A percentile compares a stretch with the other conserved stretches of the same genome.
These are phyloP conservation scores for Rhodotorula sp. DNA, from an alignment of 1,284 basidiomycete genomes.

Conservation along the genomic window DNA sequence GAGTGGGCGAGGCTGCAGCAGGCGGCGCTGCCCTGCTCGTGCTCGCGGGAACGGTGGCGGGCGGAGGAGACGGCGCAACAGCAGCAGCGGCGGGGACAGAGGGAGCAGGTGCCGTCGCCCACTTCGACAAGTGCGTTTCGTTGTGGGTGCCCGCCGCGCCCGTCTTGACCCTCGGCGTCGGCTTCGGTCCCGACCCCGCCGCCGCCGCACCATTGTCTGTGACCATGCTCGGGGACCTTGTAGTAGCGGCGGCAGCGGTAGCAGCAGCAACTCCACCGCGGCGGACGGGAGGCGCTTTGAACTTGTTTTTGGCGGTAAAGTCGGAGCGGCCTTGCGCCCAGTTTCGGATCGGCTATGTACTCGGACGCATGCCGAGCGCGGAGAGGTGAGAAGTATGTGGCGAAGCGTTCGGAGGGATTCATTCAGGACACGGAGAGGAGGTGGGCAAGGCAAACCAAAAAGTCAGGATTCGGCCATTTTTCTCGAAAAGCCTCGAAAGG, in stretches of 20 bases:
- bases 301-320: slow-evolving; percentile 10
- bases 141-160: not conserved
- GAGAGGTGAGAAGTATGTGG: too few relatives aligned
- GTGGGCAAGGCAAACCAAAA: not conserved
- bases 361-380: not conserved
- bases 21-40: not conserved
- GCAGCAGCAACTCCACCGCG: not conserved
- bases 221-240: not conserved
- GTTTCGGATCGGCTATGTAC: not conserved
- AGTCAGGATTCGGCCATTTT: too few relatives aligned
- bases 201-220: not conserved
- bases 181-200: not conserved
- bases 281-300: not conserved
- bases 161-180: not conserved
- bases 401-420: too few relatives aligned
- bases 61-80: not conserved
- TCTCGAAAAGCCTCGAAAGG: too few relatives aligned
- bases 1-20: not conserved
- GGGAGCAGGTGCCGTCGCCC: not conserved
- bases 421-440: too few relatives aligned
- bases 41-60: not conserved
- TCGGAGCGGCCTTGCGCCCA: slow-evolving; percentile 15
- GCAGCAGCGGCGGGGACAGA: not conserved
- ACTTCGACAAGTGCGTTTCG: not conserved
- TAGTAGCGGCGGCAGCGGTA: too few relatives aligned